These are phyloP conservation scores for Fusarium begoniae DNA, from an alignment of 2,329 filamentous ascomycete species.

Conservation along the genomic window DNA sequence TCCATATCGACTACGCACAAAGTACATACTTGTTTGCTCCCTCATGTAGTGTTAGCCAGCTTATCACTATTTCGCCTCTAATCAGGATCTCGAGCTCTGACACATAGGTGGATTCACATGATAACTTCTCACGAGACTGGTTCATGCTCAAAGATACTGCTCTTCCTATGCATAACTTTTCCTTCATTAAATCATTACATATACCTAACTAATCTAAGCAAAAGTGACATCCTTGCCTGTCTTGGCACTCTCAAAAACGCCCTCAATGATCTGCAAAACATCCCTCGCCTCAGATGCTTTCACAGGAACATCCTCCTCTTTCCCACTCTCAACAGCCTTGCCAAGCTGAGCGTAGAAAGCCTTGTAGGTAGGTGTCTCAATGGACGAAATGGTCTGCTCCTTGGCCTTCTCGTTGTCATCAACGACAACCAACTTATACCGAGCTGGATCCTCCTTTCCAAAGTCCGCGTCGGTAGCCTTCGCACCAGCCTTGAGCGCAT, in stretches of 20 bases:
- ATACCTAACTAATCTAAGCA: conserved; percentile 19
- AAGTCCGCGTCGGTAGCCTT: conserved; percentile 70
- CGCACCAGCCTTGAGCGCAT: conserved; percentile 72
- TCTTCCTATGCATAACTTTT: neutral
- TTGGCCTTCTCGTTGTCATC: conserved; percentile 60
- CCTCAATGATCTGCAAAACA: conserved; percentile 64
- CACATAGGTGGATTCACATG: neutral
- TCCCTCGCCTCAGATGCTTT: conserved; percentile 62
- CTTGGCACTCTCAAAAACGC: conserved; percentile 59
- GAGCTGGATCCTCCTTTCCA: conserved; percentile 69
- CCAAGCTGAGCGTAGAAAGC: conserved; percentile 70
- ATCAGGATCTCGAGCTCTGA: neutral
- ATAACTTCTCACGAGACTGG: neutral
- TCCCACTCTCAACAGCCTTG: conserved; percentile 57
- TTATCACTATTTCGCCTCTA: neutral
- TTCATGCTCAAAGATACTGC: neutral
- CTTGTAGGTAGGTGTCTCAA: conserved; percentile 73
- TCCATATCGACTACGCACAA: neutral
- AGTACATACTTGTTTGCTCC: neutral
- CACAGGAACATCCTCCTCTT: conserved; percentile 62
- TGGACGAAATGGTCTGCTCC: conserved; percentile 63
- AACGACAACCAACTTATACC: conserved; percentile 67
- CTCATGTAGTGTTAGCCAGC: neutral
- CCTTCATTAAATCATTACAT: conserved; percentile 28
- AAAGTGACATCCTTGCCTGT: conserved; percentile 56